Percentiles rank a stretch among this genome's conserved stretches.
These are phyloP conservation scores for Pseudozyma flocculosa DNA, from an alignment of 1,284 basidiomycete species.

Conservation along the genomic window DNA sequence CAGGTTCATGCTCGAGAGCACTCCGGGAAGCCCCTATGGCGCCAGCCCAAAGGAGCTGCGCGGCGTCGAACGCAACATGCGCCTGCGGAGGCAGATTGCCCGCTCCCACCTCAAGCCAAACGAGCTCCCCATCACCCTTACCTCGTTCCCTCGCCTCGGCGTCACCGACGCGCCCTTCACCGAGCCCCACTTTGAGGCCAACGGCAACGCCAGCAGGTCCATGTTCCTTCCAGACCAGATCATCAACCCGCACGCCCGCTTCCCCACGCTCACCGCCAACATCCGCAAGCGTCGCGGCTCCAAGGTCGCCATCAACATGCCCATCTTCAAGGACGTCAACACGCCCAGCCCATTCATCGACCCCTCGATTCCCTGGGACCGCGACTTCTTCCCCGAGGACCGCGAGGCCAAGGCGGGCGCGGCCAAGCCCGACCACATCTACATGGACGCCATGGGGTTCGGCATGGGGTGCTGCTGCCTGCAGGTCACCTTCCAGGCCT, in stretches of 20 bases:
- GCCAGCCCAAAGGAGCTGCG: conserved; percentile 80
- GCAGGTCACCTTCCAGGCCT: conserved; percentile 96
- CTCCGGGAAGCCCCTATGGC: conserved; percentile 90
- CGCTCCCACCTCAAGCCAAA: conserved; percentile 78
- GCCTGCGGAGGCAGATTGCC: conserved; percentile 76
- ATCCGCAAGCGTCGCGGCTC: conserved; percentile 85
- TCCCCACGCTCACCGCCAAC: conserved; percentile 96
- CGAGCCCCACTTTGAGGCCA: conserved; percentile 79
- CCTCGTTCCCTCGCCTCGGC: conserved; percentile 91
- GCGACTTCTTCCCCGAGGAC: conserved; percentile 77
- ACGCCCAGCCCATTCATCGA: conserved; percentile 89
- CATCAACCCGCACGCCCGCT: conserved; percentile 94
- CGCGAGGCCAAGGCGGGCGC: conserved; percentile 80
- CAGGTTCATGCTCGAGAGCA: conserved; percentile 97
- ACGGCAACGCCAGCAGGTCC: conserved; percentile 80
- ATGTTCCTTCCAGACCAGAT: conserved; percentile 93
- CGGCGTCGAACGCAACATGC: conserved; percentile 91
- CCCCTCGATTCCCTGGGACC: conserved; percentile 81
- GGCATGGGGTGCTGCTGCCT: conserved; percentile 99
- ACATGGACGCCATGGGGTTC: conserved; percentile 99
- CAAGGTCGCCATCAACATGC: conserved; percentile 94
- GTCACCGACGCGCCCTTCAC: conserved; percentile 77
- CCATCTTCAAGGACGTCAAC: conserved; percentile 82
- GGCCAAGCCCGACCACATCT: conserved; percentile 86
- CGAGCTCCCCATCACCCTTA: conserved; percentile 89